phyloP scores from a whole-genome alignment of 495 filamentous ascomycete genomes.

The Tuber indicum region DNA sequence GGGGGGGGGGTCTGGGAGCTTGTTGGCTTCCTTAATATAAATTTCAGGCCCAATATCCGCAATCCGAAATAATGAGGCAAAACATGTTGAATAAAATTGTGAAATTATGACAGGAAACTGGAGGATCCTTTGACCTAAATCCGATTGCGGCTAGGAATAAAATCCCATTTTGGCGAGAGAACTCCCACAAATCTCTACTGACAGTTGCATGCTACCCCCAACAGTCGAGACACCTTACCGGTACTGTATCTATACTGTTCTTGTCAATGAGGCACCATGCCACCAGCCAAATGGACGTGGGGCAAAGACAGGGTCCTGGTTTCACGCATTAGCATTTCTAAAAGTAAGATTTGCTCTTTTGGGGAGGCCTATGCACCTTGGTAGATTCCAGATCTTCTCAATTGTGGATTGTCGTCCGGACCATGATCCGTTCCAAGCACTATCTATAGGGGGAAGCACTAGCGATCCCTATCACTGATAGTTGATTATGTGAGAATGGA shows the following conservation, averaged over 20 bases:
- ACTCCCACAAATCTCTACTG: background rate
- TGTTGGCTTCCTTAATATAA: background rate
- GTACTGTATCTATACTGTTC: background rate
- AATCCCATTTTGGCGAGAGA: background rate
- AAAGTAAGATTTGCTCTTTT: background rate
- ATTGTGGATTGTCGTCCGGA: background rate
- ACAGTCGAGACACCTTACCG: background rate
- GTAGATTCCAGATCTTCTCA: background rate
- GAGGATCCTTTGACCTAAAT: background rate
- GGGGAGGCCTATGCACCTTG: no score
- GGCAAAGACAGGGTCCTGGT: background rate
- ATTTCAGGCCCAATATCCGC: background rate
- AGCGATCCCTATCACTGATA: background rate
- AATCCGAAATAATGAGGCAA: background rate
- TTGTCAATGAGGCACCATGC: background rate
- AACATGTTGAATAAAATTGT: background rate
- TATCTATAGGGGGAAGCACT: background rate
- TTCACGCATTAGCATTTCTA: background rate
- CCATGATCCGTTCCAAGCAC: background rate
- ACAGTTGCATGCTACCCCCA: background rate
- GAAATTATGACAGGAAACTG: background rate
- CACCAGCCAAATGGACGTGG: background rate
- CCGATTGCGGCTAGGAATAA: background rate
- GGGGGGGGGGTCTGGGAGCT: background rate
- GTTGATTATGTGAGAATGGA: background rate